Base-by-base conservation (phyloP, 805 yeast species). In the Candida xiaguanensis region DNA sequence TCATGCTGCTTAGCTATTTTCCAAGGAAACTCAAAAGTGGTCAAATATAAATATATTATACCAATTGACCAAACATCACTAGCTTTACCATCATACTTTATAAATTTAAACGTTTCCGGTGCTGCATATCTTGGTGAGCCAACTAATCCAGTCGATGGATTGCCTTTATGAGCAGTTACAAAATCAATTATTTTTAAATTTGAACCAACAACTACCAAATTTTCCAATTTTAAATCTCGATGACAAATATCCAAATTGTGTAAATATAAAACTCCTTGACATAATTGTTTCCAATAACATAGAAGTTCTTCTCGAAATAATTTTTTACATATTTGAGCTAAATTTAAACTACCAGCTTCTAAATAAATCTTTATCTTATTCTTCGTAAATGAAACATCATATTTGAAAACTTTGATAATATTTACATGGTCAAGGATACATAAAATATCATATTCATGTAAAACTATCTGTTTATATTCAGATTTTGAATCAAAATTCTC, bases 41-140 rank as follows among this genome's bases (percentile, higher is more conserved):
- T 9, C 17, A 73, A 34, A 38, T 56, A 65, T 38, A 57, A 59
- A 13, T 71, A 47, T 1, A 75, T 53, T 2, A 74, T 59, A 2
- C 77, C 81, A 14, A 74, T 43, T 0, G 78, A 65, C 82, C 82
- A 76, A 8, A 73, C 49, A 45, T 76, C 80, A 8, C 64, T 59
- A 16, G 53, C 51, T 33, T 48, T 54, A 0, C 77, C 73, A 38
- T 67, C 61, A 46, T 76, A 76, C 8, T 45, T 46, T 6, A 74
- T 48, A 11, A 32, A 33, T 6, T 51, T 39, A 24, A 59, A 58
- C 13, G 68, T 62, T 51, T 76, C 82, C 0, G 82, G 81, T 0
- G 80, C 76, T 16, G 61, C 59, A 45, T 63, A 72, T 11, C 50
- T 46, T 12, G 58, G 63, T 0, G 78, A 67, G 0, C 82, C 82